Base-by-base conservation (phyloP, 2,329 filamentous ascomycete species). In the Ceratocystis alfenasii region DNA sequence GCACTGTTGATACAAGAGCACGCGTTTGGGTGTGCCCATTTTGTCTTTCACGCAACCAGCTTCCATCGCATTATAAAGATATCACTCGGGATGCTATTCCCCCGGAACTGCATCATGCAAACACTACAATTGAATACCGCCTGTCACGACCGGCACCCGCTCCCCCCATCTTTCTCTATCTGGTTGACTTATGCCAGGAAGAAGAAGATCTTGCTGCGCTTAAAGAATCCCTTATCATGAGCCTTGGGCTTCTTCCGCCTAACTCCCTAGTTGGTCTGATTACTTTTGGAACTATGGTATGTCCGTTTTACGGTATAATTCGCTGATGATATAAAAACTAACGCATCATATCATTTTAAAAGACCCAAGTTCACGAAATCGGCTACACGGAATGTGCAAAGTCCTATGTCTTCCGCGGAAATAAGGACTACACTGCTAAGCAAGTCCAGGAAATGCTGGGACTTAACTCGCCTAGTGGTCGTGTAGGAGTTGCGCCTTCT, bases 401-500 rank as follows among this genome's bases (percentile, higher is more conserved):
- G 78, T 96, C 93, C 5, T 99, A 96, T 73, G 94, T 99, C 53
- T 99, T 99, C 82, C 86, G 93, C 66, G 94, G 94, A 48, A 96
- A 87, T 80, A 99, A 97, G 80, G 94, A 99, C 73, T 99, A 99
- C 76, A 83, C 87, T n/a, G 89, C 92, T 65, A 97, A 97, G 78
- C 92, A 97, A 75, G 91, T 99, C n/a, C 93, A 97, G 76, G 94
- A 99, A 74, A 99, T 99, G 94, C 86, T 99, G 63, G 94, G 92
- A 33, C 81, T 96, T 65, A 81, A 87, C 61, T 83, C 87, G 22
- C 80, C 88, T 28, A 85, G 85, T 45, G 75, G 90, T 69, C 86
- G 94, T 70, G 90, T 91, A 28, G 85, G 64, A 8, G 84, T 88
- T 76, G 86, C 86, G 69, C 84, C 85, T 69, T 86, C 88, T 71